A percentile compares a stretch with the other conserved stretches of the same genome.
Evolutionary conservation across 228 moss, liverwort and hornwort genomes (phyloP).

Genomic region (Sphagnum magellanicum): DNA sequence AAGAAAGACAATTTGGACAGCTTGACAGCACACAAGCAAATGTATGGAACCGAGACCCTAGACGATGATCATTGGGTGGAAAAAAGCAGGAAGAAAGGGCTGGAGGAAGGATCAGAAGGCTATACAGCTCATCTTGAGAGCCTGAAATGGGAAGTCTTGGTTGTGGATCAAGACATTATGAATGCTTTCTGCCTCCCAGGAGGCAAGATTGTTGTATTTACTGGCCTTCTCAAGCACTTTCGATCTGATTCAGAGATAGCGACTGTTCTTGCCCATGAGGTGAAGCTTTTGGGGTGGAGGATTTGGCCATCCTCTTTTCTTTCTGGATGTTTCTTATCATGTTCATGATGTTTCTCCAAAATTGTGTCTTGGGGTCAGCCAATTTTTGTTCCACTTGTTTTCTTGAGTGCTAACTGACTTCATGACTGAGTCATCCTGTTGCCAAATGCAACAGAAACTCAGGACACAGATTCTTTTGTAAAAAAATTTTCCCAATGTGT

Average conservation of each 20-base stretch:
- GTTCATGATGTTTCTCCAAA: too few relatives aligned
- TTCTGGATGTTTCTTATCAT: background rate
- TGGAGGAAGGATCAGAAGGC: slow-evolving; percentile 58
- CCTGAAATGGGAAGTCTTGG: slow-evolving; percentile 89
- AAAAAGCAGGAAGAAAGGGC: slow-evolving; percentile 71
- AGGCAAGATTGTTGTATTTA: slow-evolving; percentile 94
- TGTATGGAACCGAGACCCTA: slow-evolving; percentile 52
- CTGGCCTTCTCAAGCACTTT: slow-evolving; percentile 82
- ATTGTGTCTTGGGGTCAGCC: too few relatives aligned
- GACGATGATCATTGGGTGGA: slow-evolving; percentile 86
- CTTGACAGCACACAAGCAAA: slow-evolving; percentile 11
- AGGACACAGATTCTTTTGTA: too few relatives aligned
- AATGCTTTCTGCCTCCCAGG: slow-evolving; percentile 94
- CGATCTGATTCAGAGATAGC: slow-evolving; percentile 67
- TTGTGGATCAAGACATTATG: slow-evolving; percentile 72
- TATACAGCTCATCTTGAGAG: slow-evolving; percentile 62
- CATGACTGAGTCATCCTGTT: too few relatives aligned
- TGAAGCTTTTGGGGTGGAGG: slow-evolving; percentile 5
- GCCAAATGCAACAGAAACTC: too few relatives aligned
- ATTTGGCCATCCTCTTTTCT: background rate
- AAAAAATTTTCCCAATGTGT: too few relatives aligned
- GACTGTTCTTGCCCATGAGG: slow-evolving; percentile 92
- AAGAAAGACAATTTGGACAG: slow-evolving; percentile 1
- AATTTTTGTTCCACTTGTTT: too few relatives aligned
- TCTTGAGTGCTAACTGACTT: too few relatives aligned